phyloP scores from a whole-genome alignment of 2,329 filamentous ascomycete species.

The Claviceps quebecensis region DNA sequence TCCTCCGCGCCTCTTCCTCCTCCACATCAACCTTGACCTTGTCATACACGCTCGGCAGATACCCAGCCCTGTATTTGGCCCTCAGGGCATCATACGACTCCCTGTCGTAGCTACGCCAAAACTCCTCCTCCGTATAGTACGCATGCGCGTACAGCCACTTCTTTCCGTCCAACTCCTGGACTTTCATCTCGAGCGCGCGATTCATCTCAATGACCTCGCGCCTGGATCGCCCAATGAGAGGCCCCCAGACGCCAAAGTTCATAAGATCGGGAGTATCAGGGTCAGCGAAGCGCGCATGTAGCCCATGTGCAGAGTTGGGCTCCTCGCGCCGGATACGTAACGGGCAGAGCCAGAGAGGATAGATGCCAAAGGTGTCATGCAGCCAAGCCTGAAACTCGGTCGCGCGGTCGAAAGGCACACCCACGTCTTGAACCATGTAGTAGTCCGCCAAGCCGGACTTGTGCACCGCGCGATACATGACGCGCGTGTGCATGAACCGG shows the following conservation, averaged over 20 bases:
- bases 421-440: constrained; percentile 57
- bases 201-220: constrained; percentile 53
- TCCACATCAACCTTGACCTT: constrained; percentile 44
- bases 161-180: constrained; percentile 50
- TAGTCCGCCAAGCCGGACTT: constrained; percentile 49
- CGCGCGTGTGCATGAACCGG: constrained; percentile 59
- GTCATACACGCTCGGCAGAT: constrained; percentile 51
- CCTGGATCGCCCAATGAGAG: constrained; percentile 32
- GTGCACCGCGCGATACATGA: constrained; percentile 61
- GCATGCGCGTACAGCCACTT: constrained; percentile 60
- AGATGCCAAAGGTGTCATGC: constrained; percentile 39
- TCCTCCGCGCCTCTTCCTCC: constrained; percentile 17
- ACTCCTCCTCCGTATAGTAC: constrained; percentile 53
- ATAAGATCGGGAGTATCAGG: constrained; percentile 27
- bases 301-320: constrained; percentile 28
- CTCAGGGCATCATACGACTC: constrained; percentile 44
- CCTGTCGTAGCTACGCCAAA: constrained; percentile 51
- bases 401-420: constrained; percentile 38
- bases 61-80: constrained; percentile 41
- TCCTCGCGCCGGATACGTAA: constrained; percentile 25
- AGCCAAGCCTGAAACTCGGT: constrained; percentile 36
- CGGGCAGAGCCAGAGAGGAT: constrained; percentile 47
- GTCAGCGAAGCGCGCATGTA: constrained; percentile 29
- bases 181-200: constrained; percentile 54
- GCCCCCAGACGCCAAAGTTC: constrained; percentile 67